Evolutionary conservation across 768 basidiomycete genomes (phyloP), one percentile per base, ranked within the genome.

Genomic region (Cubamyces sp.): DNA sequence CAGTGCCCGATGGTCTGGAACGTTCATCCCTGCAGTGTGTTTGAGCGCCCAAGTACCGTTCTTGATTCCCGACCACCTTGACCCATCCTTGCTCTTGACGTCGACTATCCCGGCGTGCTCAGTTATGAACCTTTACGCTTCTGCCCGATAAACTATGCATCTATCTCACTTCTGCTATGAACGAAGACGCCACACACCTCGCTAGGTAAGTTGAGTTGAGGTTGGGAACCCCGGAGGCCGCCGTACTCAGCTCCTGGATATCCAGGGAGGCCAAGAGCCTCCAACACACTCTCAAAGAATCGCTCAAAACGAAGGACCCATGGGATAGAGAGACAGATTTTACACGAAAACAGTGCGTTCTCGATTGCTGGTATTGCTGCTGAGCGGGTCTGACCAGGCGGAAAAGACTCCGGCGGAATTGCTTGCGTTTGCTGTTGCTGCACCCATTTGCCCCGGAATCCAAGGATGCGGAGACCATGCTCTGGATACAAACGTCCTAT

Each of bases 401-500:
- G 21, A 39, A 34, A 66, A 93, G 91, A 71, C 80, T 93, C 59
- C 84, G 91, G 53, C 83, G 85, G 56, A 84, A 83, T 45, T 87
- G 91, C 72, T 78, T 93, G 52, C 83, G 80, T 48, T 78, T 92
- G 40, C 80, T 94, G 19, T 82, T 92, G 64, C 73, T 85, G 21
- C 79, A 90, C 69, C 88, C 91, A 1, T 84, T 82, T 68, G 81
- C 88, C 45, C 83, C 81, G 51, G 90, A 92, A 74, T 86, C 88
- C 50, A 87, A 87, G 71, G 90, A 92, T 76, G 85, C 84, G 43
- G 91, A 94, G 71, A 90, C 83, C 30, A 87, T 90, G 65, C 82
- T 96, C 9, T 96, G 94, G 94, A 92, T 94, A 86, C 90, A 93
- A 71, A 96, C 94, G 0, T 91, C 92, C 40, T 91, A 96, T 75